Base-by-base conservation (phyloP, 2,329 filamentous ascomycete genomes). In the Lasiodiplodia theobromae region DNA sequence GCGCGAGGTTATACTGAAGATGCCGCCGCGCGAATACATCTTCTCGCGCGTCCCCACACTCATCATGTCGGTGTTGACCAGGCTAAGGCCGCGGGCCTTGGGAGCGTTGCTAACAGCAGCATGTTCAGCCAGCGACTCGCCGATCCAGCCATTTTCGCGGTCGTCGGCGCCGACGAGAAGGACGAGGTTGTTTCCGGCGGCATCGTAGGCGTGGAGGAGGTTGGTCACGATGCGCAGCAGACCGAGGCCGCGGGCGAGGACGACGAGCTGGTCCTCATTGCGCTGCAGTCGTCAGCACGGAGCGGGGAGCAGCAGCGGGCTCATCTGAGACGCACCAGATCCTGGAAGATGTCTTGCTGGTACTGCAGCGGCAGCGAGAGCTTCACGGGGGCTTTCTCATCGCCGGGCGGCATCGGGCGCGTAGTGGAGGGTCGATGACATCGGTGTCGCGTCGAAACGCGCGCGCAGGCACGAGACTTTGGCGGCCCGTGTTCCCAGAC, bases 121-220 rank as follows among this genome's bases (percentile, higher is more conserved):
- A 82, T 98, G 94, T 82, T 99, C 96, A 28, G 96, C 96, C 77
- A 99, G 84, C 37, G 94, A 93, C 83, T 98, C 96, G 73, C 96
- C 96, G 70, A 99, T 94, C 94, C 95, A 98, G 68, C 91, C 90
- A 87, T 97, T 97, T 77, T 99, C 96, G 69, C 92, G 89, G 40
- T 97, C 94, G 70, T 96, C 92, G 44, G 96, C 94, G 11, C 94
- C 94, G 52, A 98, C 89, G 23, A 99, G 82, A 54, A 99, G 85
- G 60, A 99, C 90, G 67, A 99, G 84, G 76, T 97, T 98, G 81
- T 96, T 96, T 16, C 96, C 96, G 3, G 93, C 93, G 1, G 94
- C 94, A 86, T 99, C 96, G 82, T 97, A 97, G 23, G 94, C 94
- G 81, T 99, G 96, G 34, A 99, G 88, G 49, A 99, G 87, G 78